These are phyloP conservation scores for Populus ilicifolia DNA, from an alignment of 345 rosid genomes.

Conservation along the genomic window DNA sequence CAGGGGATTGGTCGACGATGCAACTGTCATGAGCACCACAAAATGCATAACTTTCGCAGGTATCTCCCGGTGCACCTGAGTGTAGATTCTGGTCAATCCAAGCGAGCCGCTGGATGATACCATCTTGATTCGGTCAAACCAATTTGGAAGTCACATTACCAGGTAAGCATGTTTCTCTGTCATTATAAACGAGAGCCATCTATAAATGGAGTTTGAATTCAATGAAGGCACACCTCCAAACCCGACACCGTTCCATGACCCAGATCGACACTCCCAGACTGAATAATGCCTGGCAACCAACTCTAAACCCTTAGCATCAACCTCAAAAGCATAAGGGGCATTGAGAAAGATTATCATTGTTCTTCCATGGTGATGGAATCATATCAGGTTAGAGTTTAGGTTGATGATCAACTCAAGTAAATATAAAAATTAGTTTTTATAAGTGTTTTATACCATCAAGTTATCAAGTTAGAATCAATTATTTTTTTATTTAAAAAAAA, in stretches of 20 bases:
- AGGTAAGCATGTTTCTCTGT: not conserved
- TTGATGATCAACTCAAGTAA: too few species aligned
- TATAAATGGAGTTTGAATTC: not conserved
- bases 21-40: constrained; percentile 24
- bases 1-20: not conserved
- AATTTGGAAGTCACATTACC: not conserved
- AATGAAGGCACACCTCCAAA: not conserved
- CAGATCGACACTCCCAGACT: not conserved
- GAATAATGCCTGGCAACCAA: too few species aligned
- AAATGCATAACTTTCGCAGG: constrained; percentile 8
- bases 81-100: not conserved
- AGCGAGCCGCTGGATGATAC: not conserved
- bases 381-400: too few species aligned
- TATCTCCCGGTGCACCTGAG: not conserved
- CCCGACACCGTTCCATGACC: constrained; percentile 21
- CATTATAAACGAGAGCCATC: not conserved
- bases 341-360: too few species aligned
- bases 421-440: too few species aligned
- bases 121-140: not conserved
- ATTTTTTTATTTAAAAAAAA: fast-evolving
- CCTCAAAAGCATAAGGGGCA: too few species aligned
- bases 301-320: too few species aligned
- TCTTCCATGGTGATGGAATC: too few species aligned
- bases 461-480: too few species aligned
- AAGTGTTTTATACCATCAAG: too few species aligned